These are phyloP conservation scores for Perkinsus chesapeaki DNA, from an alignment of 169 alveolate genomes.

Conservation along the genomic window DNA sequence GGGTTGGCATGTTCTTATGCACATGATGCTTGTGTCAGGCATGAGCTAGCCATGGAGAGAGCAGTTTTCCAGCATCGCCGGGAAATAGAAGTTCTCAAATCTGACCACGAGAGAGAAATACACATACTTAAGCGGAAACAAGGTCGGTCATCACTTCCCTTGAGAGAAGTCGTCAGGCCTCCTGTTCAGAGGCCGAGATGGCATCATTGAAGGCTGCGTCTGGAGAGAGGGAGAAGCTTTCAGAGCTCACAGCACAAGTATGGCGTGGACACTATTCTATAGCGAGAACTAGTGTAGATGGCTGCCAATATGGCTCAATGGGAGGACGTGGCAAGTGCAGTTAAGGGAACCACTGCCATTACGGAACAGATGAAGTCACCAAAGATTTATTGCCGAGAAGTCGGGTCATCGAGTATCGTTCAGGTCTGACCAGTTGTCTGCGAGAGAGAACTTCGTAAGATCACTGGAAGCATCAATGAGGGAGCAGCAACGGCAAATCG, in stretches of 20 bases:
- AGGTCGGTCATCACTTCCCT: not conserved
- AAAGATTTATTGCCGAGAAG: not conserved
- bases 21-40: not conserved
- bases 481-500: not conserved
- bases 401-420: not conserved
- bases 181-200: not conserved
- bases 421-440: not conserved
- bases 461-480: not conserved
- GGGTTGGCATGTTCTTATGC: too few relatives aligned
- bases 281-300: not conserved
- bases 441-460: not conserved
- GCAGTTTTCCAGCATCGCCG: not conserved
- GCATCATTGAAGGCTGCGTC: not conserved
- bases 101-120: not conserved
- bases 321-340: not conserved
- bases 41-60: not conserved
- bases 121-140: not conserved
- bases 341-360: not conserved
- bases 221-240: not conserved
- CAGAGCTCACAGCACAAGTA: not conserved
- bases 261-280: not conserved
- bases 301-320: not conserved
- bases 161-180: not conserved
- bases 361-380: not conserved
- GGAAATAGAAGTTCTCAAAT: not conserved